phyloP scores from a whole-genome alignment of 305 asterid species.

The Ilex paraguariensis region DNA sequence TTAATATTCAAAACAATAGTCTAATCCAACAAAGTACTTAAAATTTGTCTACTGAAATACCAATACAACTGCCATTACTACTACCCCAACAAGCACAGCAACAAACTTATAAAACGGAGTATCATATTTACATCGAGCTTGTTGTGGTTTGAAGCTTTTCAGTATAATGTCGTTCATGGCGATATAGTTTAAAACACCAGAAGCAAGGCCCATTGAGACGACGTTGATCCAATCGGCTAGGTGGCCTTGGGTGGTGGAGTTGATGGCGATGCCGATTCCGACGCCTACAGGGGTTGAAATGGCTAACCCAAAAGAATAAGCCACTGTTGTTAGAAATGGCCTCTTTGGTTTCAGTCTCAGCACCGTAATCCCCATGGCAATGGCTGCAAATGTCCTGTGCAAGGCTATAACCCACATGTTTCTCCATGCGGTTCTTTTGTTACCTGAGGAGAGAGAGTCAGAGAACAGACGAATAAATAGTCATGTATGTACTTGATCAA shows the following conservation, averaged over 20 bases:
- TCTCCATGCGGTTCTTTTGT: constrained; percentile 77
- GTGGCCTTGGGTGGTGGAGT: constrained; percentile 69
- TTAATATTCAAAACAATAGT: no score
- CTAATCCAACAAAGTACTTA: no score
- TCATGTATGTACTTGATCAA: no score
- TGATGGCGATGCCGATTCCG: constrained; percentile 85
- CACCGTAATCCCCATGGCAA: constrained; percentile 93
- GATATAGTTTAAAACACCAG: constrained; percentile 74
- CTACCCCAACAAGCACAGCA: constrained; percentile 75
- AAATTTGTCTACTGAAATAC: constrained; percentile 56
- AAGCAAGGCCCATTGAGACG: constrained; percentile 76
- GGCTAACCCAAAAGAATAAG: constrained; percentile 75
- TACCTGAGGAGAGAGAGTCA: constrained; percentile 27
- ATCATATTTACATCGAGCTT: constrained; percentile 34
- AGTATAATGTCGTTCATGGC: constrained; percentile 77
- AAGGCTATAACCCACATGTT: constrained; percentile 78
- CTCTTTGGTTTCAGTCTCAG: constrained; percentile 89
- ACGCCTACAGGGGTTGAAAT: constrained; percentile 84
- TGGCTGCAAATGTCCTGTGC: constrained; percentile 88
- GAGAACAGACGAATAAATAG: no score
- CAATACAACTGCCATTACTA: constrained; percentile 75
- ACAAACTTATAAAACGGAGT: constrained; percentile 68
- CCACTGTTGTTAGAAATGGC: constrained; percentile 60
- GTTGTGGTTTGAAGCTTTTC: constrained; percentile 67
- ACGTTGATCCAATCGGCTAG: constrained; percentile 81